A percentile compares a stretch with the other conserved stretches of the same genome.
phyloP scores from a whole-genome alignment of 129 eudicot species.

The carrot (Daucus carota) region DH1_v3.0 NC_030384.2:50750001-50750500 shows the following conservation, averaged over 20 bases:
- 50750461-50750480: neutral
- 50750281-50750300: neutral
- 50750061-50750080: neutral
- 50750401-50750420: neutral
- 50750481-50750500: neutral
- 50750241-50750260: neutral
- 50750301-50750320: neutral
- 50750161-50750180: neutral
- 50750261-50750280: neutral
- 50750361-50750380: neutral
- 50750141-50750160: neutral
- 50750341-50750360: neutral
- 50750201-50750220: neutral
- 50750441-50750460: neutral
- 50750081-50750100: neutral
- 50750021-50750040: neutral
- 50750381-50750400: neutral
- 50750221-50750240: no score
- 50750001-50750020: neutral
- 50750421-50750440: conserved; percentile 4
- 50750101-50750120: neutral
- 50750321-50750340: neutral
- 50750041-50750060: neutral
- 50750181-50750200: neutral
- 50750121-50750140: neutral